Evolutionary conservation across 768 basidiomycete genomes (phyloP), one percentile per base, ranked within the genome.

Genomic region (Lactarius tabidus): DNA sequence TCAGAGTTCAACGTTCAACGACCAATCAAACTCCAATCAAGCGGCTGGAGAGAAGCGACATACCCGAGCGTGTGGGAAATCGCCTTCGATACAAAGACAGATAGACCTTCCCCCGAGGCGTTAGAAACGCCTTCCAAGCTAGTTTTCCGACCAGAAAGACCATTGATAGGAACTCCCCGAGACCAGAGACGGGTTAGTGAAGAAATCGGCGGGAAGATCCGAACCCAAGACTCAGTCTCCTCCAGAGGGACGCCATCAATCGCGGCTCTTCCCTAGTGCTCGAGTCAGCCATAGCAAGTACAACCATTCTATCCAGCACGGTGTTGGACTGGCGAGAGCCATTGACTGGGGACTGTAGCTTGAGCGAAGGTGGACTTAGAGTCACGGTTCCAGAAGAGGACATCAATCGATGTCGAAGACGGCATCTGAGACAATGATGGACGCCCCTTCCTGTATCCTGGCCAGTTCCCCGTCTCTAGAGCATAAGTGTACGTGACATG

Each of bases 101-200:
- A 94, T 77, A 66, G 90, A 87, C 0, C 69, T 77, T 0, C 86
- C 94, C 8, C 93, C 92, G 2, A 97, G 80, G 52, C 76, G 80
- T 26, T 76, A 68, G 48, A 95, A 73, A 26, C 93, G 77, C 48
- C 91, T 78, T 6, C 83, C 79, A 1, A 95, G 75, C 66, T 89
- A 87, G 75, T 94, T 95, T 4, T 88, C 90, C 0, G 93, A 89
- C 93, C 94, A 97, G 74, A 91, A 93, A 67, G 94, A 95, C 67
- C 88, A 88, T 69, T 92, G 89, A 71, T 95, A 96, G 0, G 88
- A 81, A 2, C 88, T 95, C 94, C 5, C 94, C 94, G 6, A 95
- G 81, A 0, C 89, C 93, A 70, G 95, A 93, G 5, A 93, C 85
- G 1, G 89, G 81, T 73, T 90, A 94, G 0, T 78, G 74, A 66